phyloP scores from a whole-genome alignment of 2,329 filamentous ascomycete species.

The Plectosphaerella sp. region DNA sequence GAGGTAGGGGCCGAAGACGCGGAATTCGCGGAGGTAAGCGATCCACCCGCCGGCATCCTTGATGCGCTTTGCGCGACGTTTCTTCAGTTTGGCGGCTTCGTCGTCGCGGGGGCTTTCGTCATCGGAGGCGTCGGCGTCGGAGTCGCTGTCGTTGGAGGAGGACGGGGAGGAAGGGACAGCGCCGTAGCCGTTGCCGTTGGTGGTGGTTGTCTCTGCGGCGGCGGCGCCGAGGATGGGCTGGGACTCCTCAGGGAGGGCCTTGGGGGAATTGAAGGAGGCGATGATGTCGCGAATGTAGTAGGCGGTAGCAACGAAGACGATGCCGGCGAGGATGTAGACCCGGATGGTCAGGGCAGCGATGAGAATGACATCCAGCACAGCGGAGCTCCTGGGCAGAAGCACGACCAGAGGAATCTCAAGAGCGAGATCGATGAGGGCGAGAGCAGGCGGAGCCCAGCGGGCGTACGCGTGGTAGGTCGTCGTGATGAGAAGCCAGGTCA shows the following conservation, averaged over 20 bases:
- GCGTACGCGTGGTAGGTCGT: background rate
- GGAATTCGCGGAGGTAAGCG: slow-evolving; percentile 23
- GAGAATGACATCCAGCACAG: background rate
- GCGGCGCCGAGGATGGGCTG: background rate
- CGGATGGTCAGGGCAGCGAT: background rate
- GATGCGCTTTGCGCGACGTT: slow-evolving; percentile 18
- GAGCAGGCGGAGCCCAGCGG: background rate
- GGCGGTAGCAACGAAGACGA: background rate
- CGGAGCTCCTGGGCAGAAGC: background rate
- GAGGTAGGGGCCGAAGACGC: slow-evolving; percentile 23
- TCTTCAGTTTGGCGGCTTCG: slow-evolving; percentile 17
- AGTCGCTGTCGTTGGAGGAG: background rate
- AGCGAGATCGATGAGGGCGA: background rate
- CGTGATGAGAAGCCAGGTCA: background rate
- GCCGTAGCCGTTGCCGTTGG: background rate
- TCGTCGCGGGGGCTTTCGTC: slow-evolving; percentile 15
- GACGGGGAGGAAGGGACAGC: background rate
- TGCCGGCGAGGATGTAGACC: background rate
- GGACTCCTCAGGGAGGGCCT: background rate
- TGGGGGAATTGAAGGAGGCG: background rate
- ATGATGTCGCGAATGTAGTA: background rate
- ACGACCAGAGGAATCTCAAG: background rate
- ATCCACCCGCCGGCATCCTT: slow-evolving; percentile 23
- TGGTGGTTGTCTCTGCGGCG: background rate
- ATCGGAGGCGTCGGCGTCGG: slow-evolving; percentile 1